These are phyloP conservation scores for Lecanoromycetidae sp. DNA, from an alignment of 2,329 filamentous ascomycete genomes.

Conservation along the genomic window DNA sequence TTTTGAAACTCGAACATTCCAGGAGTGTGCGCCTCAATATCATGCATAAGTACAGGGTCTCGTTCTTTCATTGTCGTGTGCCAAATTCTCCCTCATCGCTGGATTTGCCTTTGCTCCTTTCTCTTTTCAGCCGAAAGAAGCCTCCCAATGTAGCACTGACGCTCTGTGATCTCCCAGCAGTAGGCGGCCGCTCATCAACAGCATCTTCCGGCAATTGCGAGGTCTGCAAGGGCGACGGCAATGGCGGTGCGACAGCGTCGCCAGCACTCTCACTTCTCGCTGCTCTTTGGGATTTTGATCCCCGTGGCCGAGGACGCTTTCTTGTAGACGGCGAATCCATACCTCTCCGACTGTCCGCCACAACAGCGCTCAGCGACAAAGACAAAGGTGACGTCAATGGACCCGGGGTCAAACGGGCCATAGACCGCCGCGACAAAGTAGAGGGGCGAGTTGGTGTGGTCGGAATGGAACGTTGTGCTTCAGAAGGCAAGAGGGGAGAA, in stretches of 20 bases:
- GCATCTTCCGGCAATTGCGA: neutral
- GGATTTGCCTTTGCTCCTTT: constrained; percentile 10
- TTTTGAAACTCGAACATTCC: no score
- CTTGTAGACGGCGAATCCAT: constrained; percentile 26
- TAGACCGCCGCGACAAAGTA: constrained; percentile 36
- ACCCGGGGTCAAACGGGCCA: constrained; percentile 44
- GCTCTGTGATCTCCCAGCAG: constrained; percentile 9
- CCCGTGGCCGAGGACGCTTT: constrained; percentile 3
- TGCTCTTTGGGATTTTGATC: constrained; percentile 7
- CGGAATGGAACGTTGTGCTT: constrained; percentile 20
- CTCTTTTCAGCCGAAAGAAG: constrained; percentile 8
- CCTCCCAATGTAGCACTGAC: constrained; percentile 11
- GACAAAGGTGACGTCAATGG: constrained; percentile 50
- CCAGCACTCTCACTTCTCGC: neutral
- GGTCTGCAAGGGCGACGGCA: neutral
- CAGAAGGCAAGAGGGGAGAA: constrained; percentile 23
- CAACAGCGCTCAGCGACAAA: constrained; percentile 48
- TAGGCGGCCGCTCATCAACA: neutral
- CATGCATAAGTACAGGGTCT: neutral
- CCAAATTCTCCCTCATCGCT: neutral
- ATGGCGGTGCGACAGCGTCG: neutral
- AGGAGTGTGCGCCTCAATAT: no score
- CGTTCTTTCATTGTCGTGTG: neutral
- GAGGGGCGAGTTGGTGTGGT: constrained; percentile 25
- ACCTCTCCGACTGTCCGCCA: constrained; percentile 52